Conservation (phyloP, 2,329 filamentous ascomycete genomes). For the Aspergillus ochraceoroseus region DNA sequence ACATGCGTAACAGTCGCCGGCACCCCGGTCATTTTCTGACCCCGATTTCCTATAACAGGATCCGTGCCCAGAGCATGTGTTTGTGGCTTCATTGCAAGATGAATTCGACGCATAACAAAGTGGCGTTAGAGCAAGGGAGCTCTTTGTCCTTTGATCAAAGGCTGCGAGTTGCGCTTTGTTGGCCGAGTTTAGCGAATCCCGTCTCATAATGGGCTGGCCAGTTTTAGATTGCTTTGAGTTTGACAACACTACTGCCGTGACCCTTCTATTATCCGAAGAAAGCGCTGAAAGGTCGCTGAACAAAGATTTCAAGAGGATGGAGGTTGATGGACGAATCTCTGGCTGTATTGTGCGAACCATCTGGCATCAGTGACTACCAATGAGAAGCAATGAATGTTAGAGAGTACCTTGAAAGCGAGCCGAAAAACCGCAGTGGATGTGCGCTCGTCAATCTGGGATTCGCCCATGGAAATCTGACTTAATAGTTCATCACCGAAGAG, state of each 20-base stretch:
- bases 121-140: constrained; percentile 54
- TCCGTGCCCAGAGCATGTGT: constrained; percentile 78
- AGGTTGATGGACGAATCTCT: no score
- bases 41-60: constrained; percentile 64
- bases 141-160: constrained; percentile 20
- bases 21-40: constrained; percentile 31
- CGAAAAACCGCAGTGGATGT: constrained; percentile 22
- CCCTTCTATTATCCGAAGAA: constrained; percentile 51
- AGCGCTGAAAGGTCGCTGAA: constrained; percentile 46
- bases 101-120: constrained; percentile 69
- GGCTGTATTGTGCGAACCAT: no score
- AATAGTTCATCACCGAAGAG: constrained; percentile 19
- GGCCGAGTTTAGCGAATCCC: constrained; percentile 4
- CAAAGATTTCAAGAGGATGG: constrained; percentile 47
- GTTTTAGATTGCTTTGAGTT: background rate
- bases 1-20: constrained; percentile 69
- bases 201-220: constrained; percentile 1
- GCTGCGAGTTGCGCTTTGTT: background rate
- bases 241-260: constrained; percentile 54
- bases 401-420: constrained; percentile 35
- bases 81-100: constrained; percentile 64
- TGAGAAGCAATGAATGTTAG: background rate
- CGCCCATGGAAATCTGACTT: constrained; percentile 37
- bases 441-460: constrained; percentile 29
- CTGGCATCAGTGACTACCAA: constrained; percentile 19